Percentiles rank a stretch among this genome's conserved stretches.
These are phyloP conservation scores for Huntiella savannae DNA, from an alignment of 2,329 filamentous ascomycete genomes.

Conservation along the genomic window DNA sequence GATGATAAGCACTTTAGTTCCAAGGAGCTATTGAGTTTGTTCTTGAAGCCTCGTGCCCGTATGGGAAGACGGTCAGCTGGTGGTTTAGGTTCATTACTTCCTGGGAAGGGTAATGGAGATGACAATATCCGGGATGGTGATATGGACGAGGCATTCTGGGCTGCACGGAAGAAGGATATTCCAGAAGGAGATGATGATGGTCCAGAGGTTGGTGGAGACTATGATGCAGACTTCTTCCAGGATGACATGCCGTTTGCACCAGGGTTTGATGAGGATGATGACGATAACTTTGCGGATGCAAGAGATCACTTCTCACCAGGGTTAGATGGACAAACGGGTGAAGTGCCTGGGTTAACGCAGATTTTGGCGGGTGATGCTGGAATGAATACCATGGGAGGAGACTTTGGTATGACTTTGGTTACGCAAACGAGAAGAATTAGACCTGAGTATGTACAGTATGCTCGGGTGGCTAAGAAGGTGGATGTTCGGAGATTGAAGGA, in stretches of 20 bases:
- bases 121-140: conserved; percentile 46
- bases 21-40: conserved; percentile 68
- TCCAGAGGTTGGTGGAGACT: conserved; percentile 46
- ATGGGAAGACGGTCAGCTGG: conserved; percentile 43
- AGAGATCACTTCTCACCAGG: conserved; percentile 59
- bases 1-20: conserved; percentile 99
- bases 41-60: conserved; percentile 83
- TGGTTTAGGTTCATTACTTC: conserved; percentile 10
- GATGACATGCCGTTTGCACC: conserved; percentile 56
- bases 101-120: conserved; percentile 21
- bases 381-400: conserved; percentile 23
- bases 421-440: conserved; percentile 43
- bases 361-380: conserved; percentile 32
- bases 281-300: conserved; percentile 60
- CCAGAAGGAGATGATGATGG: conserved; percentile 29
- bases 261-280: conserved; percentile 48
- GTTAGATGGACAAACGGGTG: conserved; percentile 29
- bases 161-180: conserved; percentile 42
- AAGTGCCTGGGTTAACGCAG: conserved; percentile 28
- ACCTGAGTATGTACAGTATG: conserved; percentile 53
- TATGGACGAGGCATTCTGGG: conserved; percentile 94
- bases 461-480: conserved; percentile 51
- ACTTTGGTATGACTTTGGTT: conserved; percentile 48
- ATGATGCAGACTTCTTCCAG: conserved; percentile 95
- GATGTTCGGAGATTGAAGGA: conserved; percentile 50